Evolutionary conservation across 2,329 filamentous ascomycete species (phyloP).

Genomic region (Cladophialophora exuberans): DNA sequence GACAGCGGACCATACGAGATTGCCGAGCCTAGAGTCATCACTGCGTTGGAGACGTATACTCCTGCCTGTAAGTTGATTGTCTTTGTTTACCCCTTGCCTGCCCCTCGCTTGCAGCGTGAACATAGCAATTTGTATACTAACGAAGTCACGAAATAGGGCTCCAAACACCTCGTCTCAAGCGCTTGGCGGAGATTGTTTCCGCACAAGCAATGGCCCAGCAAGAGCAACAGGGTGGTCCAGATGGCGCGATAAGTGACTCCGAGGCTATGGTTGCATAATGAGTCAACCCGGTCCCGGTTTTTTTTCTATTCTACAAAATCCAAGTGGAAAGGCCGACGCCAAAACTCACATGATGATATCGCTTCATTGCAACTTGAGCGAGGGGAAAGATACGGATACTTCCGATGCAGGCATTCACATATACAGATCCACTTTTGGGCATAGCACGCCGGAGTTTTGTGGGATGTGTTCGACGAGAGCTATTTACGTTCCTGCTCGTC

Average conservation of each 20-base stretch:
- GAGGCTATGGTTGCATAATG: constrained; percentile 21
- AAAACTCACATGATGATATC: background rate
- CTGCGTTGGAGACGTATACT: constrained; percentile 95
- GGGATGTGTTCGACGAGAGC: no score
- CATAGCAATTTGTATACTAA: constrained; percentile 34
- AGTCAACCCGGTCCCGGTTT: background rate
- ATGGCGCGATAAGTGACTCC: constrained; percentile 29
- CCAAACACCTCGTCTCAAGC: constrained; percentile 92
- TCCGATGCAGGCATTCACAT: background rate
- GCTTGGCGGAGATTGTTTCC: constrained; percentile 96
- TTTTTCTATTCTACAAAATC: background rate
- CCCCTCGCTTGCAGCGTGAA: background rate
- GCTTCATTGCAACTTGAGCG: background rate
- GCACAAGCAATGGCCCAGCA: constrained; percentile 95
- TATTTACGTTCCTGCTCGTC: no score
- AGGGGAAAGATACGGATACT: background rate
- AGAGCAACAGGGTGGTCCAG: constrained; percentile 71
- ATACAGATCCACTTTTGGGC: constrained; percentile 16
- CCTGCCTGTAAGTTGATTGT: constrained; percentile 78
- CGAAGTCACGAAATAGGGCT: constrained; percentile 64
- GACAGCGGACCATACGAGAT: constrained; percentile 98
- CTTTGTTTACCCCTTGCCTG: background rate
- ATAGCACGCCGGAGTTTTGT: constrained; percentile 13
- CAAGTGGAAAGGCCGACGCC: background rate
- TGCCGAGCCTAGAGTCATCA: constrained; percentile 93